Evolutionary conservation across 208 protist species (phyloP).

Genomic region (Phytomonas francai): DNA sequence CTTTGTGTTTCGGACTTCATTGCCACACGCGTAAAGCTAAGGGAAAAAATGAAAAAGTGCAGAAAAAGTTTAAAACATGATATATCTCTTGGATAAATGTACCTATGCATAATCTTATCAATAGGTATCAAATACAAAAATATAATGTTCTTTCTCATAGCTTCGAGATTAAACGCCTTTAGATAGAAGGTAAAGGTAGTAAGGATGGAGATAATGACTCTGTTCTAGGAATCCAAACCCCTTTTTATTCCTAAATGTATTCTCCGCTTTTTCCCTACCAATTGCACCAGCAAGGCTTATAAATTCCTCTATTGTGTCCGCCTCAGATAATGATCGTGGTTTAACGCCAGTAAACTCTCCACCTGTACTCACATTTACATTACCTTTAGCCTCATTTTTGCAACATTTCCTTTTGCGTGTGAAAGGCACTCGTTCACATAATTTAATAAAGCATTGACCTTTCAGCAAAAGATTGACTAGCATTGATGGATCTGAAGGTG

Average conservation of each 20-base stretch:
- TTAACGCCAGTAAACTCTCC: slow-evolving; percentile 29
- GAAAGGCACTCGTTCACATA: slow-evolving; percentile 44
- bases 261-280: slow-evolving; percentile 62
- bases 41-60: background rate
- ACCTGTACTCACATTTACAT: slow-evolving; percentile 5
- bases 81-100: background rate
- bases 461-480: slow-evolving; percentile 40
- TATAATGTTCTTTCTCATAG: background rate
- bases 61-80: background rate
- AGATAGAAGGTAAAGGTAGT: slow-evolving; percentile 55
- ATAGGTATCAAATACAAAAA: background rate
- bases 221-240: slow-evolving; percentile 78
- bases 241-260: slow-evolving; percentile 50
- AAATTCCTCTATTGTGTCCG: slow-evolving; percentile 59
- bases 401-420: slow-evolving; percentile 23
- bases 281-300: slow-evolving; percentile 42
- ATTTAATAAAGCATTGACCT: slow-evolving; percentile 26
- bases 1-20: background rate
- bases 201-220: slow-evolving; percentile 55
- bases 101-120: background rate
- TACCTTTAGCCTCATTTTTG: slow-evolving; percentile 14
- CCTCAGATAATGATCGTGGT: slow-evolving; percentile 41
- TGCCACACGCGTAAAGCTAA: background rate
- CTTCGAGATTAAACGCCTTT: slow-evolving; percentile 1
- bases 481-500: slow-evolving; percentile 33